These are phyloP conservation scores for Fusarium sororula DNA, from an alignment of 2,329 filamentous ascomycete species.

Conservation along the genomic window DNA sequence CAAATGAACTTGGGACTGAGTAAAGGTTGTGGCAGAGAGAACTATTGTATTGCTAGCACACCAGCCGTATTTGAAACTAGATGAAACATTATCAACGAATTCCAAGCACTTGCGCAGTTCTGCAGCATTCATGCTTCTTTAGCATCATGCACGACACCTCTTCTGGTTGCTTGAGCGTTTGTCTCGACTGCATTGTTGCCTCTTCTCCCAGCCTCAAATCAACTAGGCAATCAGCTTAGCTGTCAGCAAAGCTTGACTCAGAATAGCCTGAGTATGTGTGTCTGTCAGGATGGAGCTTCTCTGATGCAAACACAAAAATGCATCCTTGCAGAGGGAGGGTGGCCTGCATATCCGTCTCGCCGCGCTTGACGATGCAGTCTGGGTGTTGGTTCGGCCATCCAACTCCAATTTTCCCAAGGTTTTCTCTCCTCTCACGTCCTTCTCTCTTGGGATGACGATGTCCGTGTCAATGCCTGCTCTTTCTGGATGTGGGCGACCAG, in stretches of 20 bases:
- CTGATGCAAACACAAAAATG: slow-evolving; percentile 22
- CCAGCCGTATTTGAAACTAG: neutral
- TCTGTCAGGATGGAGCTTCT: slow-evolving; percentile 11
- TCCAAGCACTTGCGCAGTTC: neutral
- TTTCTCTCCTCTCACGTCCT: slow-evolving; percentile 10
- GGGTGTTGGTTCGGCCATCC: slow-evolving; percentile 7
- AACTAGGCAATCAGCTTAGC: neutral
- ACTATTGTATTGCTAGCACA: slow-evolving; percentile 5
- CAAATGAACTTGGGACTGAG: neutral
- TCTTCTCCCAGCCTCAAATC: slow-evolving; percentile 14
- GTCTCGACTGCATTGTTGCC: slow-evolving; percentile 6
- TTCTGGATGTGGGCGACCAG: slow-evolving; percentile 8
- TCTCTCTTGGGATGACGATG: slow-evolving; percentile 1
- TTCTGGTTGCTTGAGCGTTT: neutral
- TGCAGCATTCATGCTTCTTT: slow-evolving; percentile 2
- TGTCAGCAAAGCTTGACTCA: slow-evolving; percentile 4
- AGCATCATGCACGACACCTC: slow-evolving; percentile 9
- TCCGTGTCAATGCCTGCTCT: slow-evolving; percentile 7
- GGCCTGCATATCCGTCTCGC: slow-evolving; percentile 32
- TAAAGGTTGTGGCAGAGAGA: slow-evolving; percentile 8
- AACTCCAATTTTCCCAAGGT: neutral
- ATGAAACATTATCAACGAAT: slow-evolving; percentile 10
- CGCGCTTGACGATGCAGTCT: slow-evolving; percentile 26
- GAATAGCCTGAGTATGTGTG: neutral
- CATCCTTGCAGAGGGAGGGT: slow-evolving; percentile 23